Conservation (phyloP, 495 filamentous ascomycete species). For the Penicillium crystallinum region DNA sequence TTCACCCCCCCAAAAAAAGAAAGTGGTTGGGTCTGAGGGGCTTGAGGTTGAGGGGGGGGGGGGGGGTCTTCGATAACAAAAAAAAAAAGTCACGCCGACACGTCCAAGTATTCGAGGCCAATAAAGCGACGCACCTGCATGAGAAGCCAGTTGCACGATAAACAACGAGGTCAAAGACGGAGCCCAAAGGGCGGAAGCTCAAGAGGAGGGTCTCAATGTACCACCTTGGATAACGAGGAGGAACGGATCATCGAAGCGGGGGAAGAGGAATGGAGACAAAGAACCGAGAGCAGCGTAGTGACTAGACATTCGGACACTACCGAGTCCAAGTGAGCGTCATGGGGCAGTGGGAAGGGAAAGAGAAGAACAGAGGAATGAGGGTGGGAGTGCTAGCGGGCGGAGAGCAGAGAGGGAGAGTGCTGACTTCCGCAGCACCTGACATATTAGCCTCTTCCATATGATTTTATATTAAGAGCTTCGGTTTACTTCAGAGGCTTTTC, state of each 20-base stretch:
- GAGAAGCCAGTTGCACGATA: slow-evolving; percentile 31
- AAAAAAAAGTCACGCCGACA: neutral
- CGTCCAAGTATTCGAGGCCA: neutral
- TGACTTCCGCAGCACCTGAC: slow-evolving; percentile 15
- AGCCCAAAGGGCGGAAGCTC: slow-evolving; percentile 21
- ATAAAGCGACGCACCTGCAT: slow-evolving; percentile 37
- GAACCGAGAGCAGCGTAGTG: slow-evolving; percentile 1
- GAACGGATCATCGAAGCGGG: slow-evolving; percentile 43
- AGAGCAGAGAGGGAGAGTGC: slow-evolving; percentile 1
- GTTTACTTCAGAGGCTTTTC: no score
- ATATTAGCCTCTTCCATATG: slow-evolving; percentile 1
- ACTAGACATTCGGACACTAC: slow-evolving; percentile 12
- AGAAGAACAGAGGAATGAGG: slow-evolving; percentile 1
- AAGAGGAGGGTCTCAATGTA: slow-evolving; percentile 33
- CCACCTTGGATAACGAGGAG: slow-evolving; percentile 15
- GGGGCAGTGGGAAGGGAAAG: neutral
- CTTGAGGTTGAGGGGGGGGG: neutral
- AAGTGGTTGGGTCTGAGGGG: slow-evolving; percentile 1
- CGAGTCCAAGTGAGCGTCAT: slow-evolving; percentile 10
- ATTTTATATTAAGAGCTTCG: neutral
- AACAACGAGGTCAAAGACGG: slow-evolving; percentile 24
- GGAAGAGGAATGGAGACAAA: slow-evolving; percentile 15
- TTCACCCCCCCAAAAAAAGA: slow-evolving; percentile 1
- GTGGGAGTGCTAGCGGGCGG: slow-evolving; percentile 8
- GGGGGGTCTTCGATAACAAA: no score